These are phyloP conservation scores for Tubosaeta sp. DNA, from an alignment of 768 basidiomycete genomes.

Conservation along the genomic window DNA sequence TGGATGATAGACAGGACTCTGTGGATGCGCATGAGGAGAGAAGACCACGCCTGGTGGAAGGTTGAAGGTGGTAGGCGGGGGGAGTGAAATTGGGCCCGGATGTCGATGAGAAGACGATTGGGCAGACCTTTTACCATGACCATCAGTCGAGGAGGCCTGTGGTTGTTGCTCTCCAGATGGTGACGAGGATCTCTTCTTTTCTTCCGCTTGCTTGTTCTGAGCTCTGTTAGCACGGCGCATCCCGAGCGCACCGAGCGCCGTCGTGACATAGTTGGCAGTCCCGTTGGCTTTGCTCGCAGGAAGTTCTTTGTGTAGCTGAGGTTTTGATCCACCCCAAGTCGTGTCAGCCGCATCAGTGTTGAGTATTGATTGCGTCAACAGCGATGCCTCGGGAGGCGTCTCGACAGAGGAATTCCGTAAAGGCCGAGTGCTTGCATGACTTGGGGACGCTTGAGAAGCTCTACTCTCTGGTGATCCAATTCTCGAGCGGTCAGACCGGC, in stretches of 20 bases:
- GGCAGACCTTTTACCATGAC: conserved; percentile 11
- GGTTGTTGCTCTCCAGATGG: conserved; percentile 17
- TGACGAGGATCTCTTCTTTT: conserved; percentile 15
- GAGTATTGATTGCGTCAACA: conserved; percentile 16
- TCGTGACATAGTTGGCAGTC: conserved; percentile 12
- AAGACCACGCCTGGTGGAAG: conserved; percentile 36
- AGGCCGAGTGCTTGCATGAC: conserved; percentile 1
- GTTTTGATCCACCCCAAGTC: conserved; percentile 15
- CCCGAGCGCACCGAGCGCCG: conserved; percentile 26
- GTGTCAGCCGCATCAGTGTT: conserved; percentile 6
- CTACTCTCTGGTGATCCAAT: conserved; percentile 17
- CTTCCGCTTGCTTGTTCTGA: conserved; percentile 21
- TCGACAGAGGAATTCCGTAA: conserved; percentile 6
- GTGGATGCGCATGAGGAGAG: conserved; percentile 32
- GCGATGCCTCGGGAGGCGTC: conserved; percentile 2
- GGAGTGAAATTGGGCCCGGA: conserved; percentile 68
- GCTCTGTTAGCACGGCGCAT: conserved; percentile 27
- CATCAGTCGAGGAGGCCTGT: conserved; percentile 11
- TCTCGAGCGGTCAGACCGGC: conserved; percentile 13
- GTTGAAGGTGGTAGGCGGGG: conserved; percentile 49
- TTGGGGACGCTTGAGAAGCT: conserved; percentile 6
- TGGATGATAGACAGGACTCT: conserved; percentile 39
- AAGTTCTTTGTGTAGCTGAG: conserved; percentile 10
- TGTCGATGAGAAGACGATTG: conserved; percentile 44
- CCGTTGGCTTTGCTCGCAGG: conserved; percentile 16